Base-by-base conservation (phyloP, 192 early-diverging fungal genomes). In the Coemansia sp. region DNA sequence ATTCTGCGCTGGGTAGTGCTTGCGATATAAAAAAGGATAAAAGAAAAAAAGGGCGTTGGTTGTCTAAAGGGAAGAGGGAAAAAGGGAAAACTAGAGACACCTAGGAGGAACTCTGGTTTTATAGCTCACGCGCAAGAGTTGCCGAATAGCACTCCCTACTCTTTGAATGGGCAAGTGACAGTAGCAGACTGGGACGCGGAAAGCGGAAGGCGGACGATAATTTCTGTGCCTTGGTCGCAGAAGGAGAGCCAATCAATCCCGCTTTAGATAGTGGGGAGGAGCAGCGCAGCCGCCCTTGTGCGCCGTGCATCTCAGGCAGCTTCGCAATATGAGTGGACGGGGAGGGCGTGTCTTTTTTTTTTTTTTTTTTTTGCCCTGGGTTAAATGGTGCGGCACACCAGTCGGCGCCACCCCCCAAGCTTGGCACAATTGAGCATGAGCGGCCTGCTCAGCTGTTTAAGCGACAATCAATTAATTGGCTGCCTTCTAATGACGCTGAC, bases 101-200 rank as follows among this genome's bases (percentile, higher is more conserved):
- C 29, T 54, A 31, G 51, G 51, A 54, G 6, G 51, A 24, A 27
- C 15, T 54, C n/a, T n/a, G n/a, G n/a, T n/a, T 54, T 54, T 54
- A 54, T 54, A 54, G 51, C 22, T 54, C 51, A 22, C 15, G 51
- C 14, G 51, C 32, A 35, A 2, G 32, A 35, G 7, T 35, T n/a
- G n/a, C n/a, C n/a, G n/a, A n/a, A n/a, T n/a, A n/a, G n/a, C n/a
- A 8, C 39, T 27, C 47, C 47, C 47, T 27, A 49, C 14, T 49
- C 47, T 49, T 49, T 49, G 24, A 27, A 24, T 49, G 24, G 47
- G 24, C 47, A 49, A 49, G 47, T 49, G 47, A 27, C 25, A 54
- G 7, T 24, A 43, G 15, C 17, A 25, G 49, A 54, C 51, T 54
- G 51, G 27, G 27, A 54, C 15, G 51, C 51, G 51, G 51, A 54